Conservation (phyloP, 805 yeast species). For the Wickerhamomyces queroliae region DNA sequence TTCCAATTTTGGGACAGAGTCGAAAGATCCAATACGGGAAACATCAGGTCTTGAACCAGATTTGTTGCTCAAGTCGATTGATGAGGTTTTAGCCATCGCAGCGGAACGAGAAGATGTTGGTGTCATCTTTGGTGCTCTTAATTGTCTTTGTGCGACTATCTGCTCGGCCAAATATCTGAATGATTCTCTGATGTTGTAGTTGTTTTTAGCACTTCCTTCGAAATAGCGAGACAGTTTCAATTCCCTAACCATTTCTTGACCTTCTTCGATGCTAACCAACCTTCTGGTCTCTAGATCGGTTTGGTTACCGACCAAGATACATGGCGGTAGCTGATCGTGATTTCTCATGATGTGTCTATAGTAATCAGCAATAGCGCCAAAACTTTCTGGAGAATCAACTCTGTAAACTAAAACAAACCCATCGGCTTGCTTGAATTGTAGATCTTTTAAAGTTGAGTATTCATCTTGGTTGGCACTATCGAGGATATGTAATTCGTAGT, state of each 20-base stretch:
- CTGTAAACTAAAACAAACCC: constrained; percentile 16
- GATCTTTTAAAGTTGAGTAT: constrained; percentile 61
- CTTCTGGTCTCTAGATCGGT: constrained; percentile 7
- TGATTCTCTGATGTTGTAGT: constrained; percentile 10
- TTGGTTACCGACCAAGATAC: constrained; percentile 14
- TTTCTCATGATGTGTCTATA: constrained; percentile 16
- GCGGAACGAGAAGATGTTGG: too few species aligned
- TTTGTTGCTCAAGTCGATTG: too few species aligned
- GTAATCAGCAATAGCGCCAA: constrained; percentile 5
- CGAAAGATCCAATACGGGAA: too few species aligned
- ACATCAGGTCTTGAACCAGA: too few species aligned
- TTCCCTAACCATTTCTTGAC: constrained; percentile 10
- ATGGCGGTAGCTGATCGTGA: constrained; percentile 13
- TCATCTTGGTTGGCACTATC: constrained; percentile 84
- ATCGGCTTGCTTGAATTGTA: constrained; percentile 21
- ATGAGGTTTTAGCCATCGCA: too few species aligned
- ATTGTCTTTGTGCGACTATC: constrained; percentile 1
- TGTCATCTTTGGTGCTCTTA: too few species aligned
- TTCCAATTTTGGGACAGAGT: not conserved
- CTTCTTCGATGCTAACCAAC: constrained; percentile 11
- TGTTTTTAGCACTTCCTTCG: constrained; percentile 16
- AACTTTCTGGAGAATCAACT: constrained; percentile 10
- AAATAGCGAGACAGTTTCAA: constrained; percentile 8
- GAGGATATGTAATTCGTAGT: constrained; percentile 49
- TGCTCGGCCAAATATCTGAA: constrained; percentile 7